These are phyloP conservation scores for Neofusicoccum sp. DNA, from an alignment of 2,329 filamentous ascomycete genomes.

Conservation along the genomic window DNA sequence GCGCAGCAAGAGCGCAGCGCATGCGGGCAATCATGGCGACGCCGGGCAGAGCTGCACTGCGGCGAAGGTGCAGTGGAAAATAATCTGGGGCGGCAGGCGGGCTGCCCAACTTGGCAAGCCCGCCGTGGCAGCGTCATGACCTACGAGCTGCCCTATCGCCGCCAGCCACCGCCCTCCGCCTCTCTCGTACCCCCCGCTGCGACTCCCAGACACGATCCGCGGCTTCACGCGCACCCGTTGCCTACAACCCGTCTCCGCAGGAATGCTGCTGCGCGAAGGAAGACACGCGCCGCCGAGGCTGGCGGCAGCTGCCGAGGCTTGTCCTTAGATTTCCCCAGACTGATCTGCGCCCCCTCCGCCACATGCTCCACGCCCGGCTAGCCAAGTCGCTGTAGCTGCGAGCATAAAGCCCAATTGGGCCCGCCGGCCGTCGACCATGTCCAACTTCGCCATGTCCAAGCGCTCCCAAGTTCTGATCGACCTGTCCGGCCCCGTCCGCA, in stretches of 20 bases:
- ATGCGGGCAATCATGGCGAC: conserved; percentile 7
- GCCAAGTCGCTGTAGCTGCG: neutral
- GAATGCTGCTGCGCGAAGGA: no score
- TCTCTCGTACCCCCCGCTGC: neutral
- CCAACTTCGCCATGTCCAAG: conserved; percentile 1
- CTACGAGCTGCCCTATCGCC: no score
- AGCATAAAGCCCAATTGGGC: neutral
- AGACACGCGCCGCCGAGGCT: no score
- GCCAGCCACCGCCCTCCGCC: neutral
- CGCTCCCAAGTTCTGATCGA: neutral
- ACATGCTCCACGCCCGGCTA: neutral
- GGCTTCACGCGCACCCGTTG: no score
- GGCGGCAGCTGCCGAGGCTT: no score
- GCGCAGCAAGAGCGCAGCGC: neutral
- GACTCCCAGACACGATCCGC: no score
- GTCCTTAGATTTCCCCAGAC: no score
- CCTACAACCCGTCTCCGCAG: no score
- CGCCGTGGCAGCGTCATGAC: no score
- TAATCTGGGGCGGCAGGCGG: neutral
- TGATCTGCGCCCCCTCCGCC: neutral
- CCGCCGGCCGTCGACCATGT: neutral
- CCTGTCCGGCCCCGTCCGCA: conserved; percentile 10
- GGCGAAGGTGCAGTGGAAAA: neutral
- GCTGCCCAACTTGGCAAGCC: neutral
- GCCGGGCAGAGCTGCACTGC: neutral